Conservation (phyloP, 805 yeast genomes). For the Jamesozyma spencerorum region DNA sequence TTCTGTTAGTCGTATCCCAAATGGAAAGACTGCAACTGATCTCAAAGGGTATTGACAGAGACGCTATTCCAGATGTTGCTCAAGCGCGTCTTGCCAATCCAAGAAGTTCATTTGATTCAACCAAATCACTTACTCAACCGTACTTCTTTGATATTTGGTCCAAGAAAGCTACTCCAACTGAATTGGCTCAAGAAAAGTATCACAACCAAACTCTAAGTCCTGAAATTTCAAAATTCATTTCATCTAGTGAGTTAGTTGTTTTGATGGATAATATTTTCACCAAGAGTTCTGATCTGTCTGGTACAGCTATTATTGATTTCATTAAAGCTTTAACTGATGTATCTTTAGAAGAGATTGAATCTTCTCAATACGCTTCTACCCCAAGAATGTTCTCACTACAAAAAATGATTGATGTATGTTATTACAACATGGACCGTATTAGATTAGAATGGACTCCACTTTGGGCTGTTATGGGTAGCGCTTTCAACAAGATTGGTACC, state of each 20-base stretch:
- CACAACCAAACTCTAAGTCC: slow-evolving; percentile 59
- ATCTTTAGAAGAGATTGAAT: slow-evolving; percentile 82
- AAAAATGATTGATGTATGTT: slow-evolving; percentile 94
- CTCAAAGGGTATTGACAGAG: slow-evolving; percentile 79
- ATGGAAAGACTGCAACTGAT: slow-evolving; percentile 83
- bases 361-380: slow-evolving; percentile 68
- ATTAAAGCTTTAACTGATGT: slow-evolving; percentile 81
- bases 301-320: slow-evolving; percentile 78
- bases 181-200: slow-evolving; percentile 60
- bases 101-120: slow-evolving; percentile 45
- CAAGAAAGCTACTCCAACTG: slow-evolving; percentile 47
- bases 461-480: slow-evolving; percentile 89
- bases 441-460: slow-evolving; percentile 93
- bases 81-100: slow-evolving; percentile 58
- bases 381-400: slow-evolving; percentile 91
- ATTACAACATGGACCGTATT: slow-evolving; percentile 93
- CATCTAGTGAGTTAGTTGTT: slow-evolving; percentile 62
- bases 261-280: slow-evolving; percentile 82
- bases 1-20: slow-evolving; percentile 76
- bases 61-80: slow-evolving; percentile 74
- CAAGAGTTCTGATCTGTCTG: slow-evolving; percentile 67
- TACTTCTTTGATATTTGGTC: slow-evolving; percentile 51
- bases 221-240: slow-evolving; percentile 47
- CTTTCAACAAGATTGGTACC: slow-evolving; percentile 78
- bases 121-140: slow-evolving; percentile 30